phyloP scores from a whole-genome alignment of 192 early-diverging fungal genomes.

The Rhizophagus prolifer region DNA sequence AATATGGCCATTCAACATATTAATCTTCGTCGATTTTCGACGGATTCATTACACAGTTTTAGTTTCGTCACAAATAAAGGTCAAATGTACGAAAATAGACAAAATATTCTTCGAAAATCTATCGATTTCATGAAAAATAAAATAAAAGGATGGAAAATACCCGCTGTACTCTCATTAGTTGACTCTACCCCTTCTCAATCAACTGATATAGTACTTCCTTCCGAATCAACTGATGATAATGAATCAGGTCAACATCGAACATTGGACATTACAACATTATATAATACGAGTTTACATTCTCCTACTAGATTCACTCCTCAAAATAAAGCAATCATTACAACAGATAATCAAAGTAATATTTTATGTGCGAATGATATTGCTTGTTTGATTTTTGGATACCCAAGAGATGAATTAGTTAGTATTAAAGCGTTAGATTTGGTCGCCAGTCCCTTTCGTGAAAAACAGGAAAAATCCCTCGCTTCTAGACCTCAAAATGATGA shows the following conservation, averaged over 20 bases:
- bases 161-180: conserved; percentile 34
- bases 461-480: conserved; percentile 37
- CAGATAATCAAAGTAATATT: conserved; percentile 47
- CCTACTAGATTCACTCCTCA: conserved; percentile 59
- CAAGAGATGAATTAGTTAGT: conserved; percentile 40
- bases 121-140: conserved; percentile 57
- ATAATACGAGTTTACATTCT: conserved; percentile 38
- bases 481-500: conserved; percentile 35
- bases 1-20: conserved; percentile 6
- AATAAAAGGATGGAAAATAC: conserved; percentile 51
- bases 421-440: conserved; percentile 45
- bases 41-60: conserved; percentile 47
- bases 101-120: conserved; percentile 48
- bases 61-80: conserved; percentile 44
- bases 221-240: conserved; percentile 3
- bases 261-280: conserved; percentile 35
- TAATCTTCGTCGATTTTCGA: conserved; percentile 49
- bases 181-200: conserved; percentile 28
- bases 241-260: conserved; percentile 24
- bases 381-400: conserved; percentile 52
- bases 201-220: conserved; percentile 30
- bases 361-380: conserved; percentile 61
- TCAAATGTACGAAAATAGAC: conserved; percentile 40
- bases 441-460: conserved; percentile 46
- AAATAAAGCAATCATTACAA: conserved; percentile 62